Evolutionary conservation across 495 filamentous ascomycete genomes (phyloP), one percentile per base, ranked within the genome.

Genomic region (Mytilinidion resinicola): DNA sequence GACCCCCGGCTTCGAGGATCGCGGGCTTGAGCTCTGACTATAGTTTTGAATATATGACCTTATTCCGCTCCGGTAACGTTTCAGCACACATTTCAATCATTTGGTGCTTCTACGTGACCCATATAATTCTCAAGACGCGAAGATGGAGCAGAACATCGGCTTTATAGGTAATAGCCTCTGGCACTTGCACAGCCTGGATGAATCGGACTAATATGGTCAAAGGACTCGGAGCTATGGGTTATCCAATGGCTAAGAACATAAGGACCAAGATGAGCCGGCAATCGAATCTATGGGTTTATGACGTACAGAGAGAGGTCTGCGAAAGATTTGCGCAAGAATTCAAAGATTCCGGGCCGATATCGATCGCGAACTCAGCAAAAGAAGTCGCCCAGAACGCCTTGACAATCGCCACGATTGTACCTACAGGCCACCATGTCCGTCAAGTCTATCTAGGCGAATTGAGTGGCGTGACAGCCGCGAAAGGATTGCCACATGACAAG

Each of bases 191-290:
- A 6, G 3, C 6, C 2, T 30, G 6, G 25, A 30, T 30, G 25
- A 6, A 30, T 30, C 25, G 6, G 6, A 30, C 25, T 30, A 30
- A 30, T 30, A 30, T 2, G 2, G 6, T 30, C 25, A 30, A 30
- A 65, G 63, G 63, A 20, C 58, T 65, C 33, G 63, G 63, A 53
- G 63, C 59, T 6, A 65, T 65, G 63, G 63, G 63, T n/a, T 65
- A 59, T 39, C 42, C 58, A 20, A 65, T 65, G 63, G 63, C 59
- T 12, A 35, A 41, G 17, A 65, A 65, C 47, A 44, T 65, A 25
- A 59, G 58, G 30, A 43, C 48, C 12, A 59, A 65, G 17, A 38
- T 55, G 17, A 37, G 50, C 50, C n/a, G 51, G 17, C 19, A 11
- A 12, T 55, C 58, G 9, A 59, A 49, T 8, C 56, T 65, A 35